Conservation (phyloP, 371 early-diverging fungal species). For the Mortierella sp. region DNA sequence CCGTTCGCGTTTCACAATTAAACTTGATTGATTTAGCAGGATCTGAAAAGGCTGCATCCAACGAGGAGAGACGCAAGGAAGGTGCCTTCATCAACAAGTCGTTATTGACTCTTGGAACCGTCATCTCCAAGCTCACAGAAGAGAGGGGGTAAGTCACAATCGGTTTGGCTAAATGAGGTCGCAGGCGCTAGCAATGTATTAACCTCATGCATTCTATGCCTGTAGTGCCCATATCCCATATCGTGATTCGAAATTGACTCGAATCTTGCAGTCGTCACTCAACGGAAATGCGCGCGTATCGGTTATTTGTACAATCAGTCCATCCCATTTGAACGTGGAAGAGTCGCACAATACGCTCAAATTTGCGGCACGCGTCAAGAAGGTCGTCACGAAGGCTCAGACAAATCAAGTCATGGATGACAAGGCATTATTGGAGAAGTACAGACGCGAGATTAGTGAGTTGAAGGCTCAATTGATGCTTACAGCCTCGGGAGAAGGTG, state of each 20-base stretch:
- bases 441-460: constrained; percentile 86
- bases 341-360: constrained; percentile 89
- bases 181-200: not conserved
- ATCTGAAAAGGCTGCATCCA: constrained; percentile 87
- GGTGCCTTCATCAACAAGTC: constrained; percentile 95
- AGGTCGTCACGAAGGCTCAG: constrained; percentile 74
- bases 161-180: not conserved
- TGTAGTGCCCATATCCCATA: constrained; percentile 81
- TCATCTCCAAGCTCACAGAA: constrained; percentile 86
- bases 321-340: constrained; percentile 70
- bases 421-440: constrained; percentile 88
- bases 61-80: constrained; percentile 88
- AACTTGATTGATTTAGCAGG: constrained; percentile 97
- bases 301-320: constrained; percentile 86
- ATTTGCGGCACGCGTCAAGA: constrained; percentile 87
- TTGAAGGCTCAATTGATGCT: constrained; percentile 80
- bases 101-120: constrained; percentile 89
- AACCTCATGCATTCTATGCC: not conserved
- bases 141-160: constrained; percentile 59
- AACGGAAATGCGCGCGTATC: constrained; percentile 83
- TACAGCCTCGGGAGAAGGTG: constrained; percentile 47
- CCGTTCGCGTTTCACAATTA: constrained; percentile 79
- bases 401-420: constrained; percentile 85
- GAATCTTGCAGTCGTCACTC: constrained; percentile 87
- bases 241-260: constrained; percentile 93